Base-by-base conservation (phyloP, 2,329 filamentous ascomycete genomes). In the Aspergillus ruber region DNA sequence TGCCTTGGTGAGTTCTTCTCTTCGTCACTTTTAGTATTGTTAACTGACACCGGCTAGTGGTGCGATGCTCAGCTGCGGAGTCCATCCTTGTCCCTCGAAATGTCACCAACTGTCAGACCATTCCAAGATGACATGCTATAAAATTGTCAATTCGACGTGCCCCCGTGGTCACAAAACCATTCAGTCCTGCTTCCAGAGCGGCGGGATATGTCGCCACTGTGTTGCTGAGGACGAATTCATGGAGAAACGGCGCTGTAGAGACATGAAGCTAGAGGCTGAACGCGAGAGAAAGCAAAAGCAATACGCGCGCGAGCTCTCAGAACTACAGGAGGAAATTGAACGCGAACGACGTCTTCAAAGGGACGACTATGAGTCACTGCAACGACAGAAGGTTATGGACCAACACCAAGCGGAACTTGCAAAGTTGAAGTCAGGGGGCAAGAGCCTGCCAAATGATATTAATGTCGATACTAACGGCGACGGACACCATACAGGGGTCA, bases 41-140 rank as follows among this genome's bases (percentile, higher is more conserved):
- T 9, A 13, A 36, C 46, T 52, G 41, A 42, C 44, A 9, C 27
- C 6, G 12, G 1, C 44, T 43, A 57, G 82, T 61, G 72, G 70
- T 1, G 66, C 56, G 0, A 56, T 62, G 1, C 67, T 88, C 2
- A 71, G 60, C 2, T 89, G 85, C 46, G 75, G 75, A 0, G 33
- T 74, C 1, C 85, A 90, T 52, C 57, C 57, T 0, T 90, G 86
- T 54, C 68, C 70, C 0, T 73, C 69, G 0, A 72, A 72, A 6
- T 90, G 86, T 48, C 86, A 90, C 63, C 74, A 78, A 0, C 52
- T 84, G 0, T 56, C 61, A 0, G 76, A 87, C 48, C 83, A 87
- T 56, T 77, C 75, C 0, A 74, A 77, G 42, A 75, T 81, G 62
- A 35, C 58, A 2, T 83, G 79, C 53, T 56, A 15, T 23, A 53